Evolutionary conservation across 176 grass and related monocot species (phyloP).

Genomic region (Tillandsia leiboldiana): DNA sequence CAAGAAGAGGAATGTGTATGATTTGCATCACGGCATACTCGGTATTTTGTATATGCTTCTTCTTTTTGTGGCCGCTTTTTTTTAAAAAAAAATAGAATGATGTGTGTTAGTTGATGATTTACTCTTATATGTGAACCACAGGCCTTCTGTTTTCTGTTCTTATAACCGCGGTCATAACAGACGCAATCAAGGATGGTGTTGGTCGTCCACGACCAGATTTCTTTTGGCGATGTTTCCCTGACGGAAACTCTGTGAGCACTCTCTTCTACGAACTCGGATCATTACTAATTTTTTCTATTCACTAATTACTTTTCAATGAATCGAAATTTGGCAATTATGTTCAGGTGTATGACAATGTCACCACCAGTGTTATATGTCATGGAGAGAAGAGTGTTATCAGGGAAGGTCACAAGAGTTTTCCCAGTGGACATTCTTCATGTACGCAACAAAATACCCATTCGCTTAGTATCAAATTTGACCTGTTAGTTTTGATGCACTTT

Average conservation of each 20-base stretch:
- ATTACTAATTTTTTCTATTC: too few species aligned
- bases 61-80: neutral
- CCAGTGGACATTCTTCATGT: slow-evolving; percentile 48
- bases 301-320: too few species aligned
- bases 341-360: slow-evolving; percentile 35
- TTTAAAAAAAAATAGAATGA: neutral
- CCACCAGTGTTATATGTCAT: slow-evolving; percentile 31
- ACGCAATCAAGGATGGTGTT: slow-evolving; percentile 70
- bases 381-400: slow-evolving; percentile 32
- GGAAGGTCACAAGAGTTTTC: slow-evolving; percentile 59
- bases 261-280: too few species aligned
- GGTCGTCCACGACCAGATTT: slow-evolving; percentile 74
- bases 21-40: slow-evolving; percentile 43
- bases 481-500: too few species aligned
- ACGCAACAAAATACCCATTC: neutral
- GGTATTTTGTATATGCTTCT: neutral
- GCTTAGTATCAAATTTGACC: too few species aligned
- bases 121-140: neutral
- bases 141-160: slow-evolving; percentile 39
- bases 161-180: slow-evolving; percentile 72
- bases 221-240: slow-evolving; percentile 77
- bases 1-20: slow-evolving; percentile 36
- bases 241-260: neutral
- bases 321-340: neutral
- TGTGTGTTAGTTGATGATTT: neutral